A percentile compares a stretch with the other conserved stretches of the same genome.
phyloP scores from a whole-genome alignment of 2,329 filamentous ascomycete species.

The Fonsecaea pedrosoi region DNA sequence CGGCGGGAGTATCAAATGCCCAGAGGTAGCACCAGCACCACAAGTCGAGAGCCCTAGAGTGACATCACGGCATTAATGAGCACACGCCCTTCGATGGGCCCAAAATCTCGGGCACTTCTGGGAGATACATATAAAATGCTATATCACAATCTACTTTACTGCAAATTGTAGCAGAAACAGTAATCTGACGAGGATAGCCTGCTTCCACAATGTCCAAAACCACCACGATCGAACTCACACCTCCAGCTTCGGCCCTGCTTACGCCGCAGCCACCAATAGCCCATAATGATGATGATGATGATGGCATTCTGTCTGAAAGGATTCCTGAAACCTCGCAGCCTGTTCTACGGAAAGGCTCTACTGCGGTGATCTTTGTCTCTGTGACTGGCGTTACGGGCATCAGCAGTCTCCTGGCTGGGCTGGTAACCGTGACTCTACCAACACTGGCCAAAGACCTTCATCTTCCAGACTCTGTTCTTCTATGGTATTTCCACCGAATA shows the following conservation, averaged over 20 bases:
- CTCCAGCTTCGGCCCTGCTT: conserved; percentile 10
- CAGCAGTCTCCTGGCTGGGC: conserved; percentile 36
- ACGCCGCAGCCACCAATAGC: not conserved
- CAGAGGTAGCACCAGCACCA: too few relatives aligned
- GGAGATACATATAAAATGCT: not conserved
- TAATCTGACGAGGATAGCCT: not conserved
- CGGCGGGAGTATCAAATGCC: too few relatives aligned
- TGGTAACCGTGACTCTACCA: conserved; percentile 40
- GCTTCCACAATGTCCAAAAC: conserved; percentile 16
- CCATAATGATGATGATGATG: not conserved
- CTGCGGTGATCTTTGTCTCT: conserved; percentile 27
- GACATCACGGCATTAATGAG: not conserved
- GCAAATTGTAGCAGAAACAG: not conserved
- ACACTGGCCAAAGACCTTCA: conserved; percentile 39
- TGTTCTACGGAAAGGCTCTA: conserved; percentile 17
- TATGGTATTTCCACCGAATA: conserved; percentile 34
- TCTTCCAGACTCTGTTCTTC: conserved; percentile 37
- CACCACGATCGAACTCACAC: conserved; percentile 16
- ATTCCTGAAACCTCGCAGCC: not conserved
- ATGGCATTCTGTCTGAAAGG: not conserved
- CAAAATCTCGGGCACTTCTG: not conserved
- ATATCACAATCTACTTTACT: not conserved
- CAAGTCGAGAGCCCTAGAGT: not conserved
- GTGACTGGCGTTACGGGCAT: conserved; percentile 33
- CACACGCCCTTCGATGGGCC: not conserved